Base-by-base conservation (phyloP, 202 grass and related monocot genomes). In the Elaeis oleifera region DNA sequence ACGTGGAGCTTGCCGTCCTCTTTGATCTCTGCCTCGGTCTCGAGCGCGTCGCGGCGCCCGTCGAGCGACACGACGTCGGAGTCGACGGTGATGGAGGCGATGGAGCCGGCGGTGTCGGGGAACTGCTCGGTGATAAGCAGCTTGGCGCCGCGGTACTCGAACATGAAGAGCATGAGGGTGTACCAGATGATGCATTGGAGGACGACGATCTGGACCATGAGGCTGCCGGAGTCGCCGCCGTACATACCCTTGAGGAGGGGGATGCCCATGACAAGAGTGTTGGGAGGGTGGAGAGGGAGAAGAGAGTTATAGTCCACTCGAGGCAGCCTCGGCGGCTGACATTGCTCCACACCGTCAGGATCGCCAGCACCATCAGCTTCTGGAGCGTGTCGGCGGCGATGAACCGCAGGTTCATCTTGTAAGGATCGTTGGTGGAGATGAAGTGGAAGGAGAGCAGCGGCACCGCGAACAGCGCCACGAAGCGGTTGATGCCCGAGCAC, bases 151-250 rank as follows among this genome's bases (percentile, higher is more conserved):
- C 53, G 65, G 27, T 69, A 69, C 53, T 69, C 65, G 18, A 69
- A 69, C 27, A 69, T 24, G 65, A 69, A 69, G 26, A 69, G 52
- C 65, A 69, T 69, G 4, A 69, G 65, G 11, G 65, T 69, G 52
- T 69, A 56, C 65, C 65, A 69, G 53, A 69, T 69, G 65, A 69
- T 69, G 18, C 65, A 69, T 51, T 69, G 53, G 27, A 69, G 65
- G n/a, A 69, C 65, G 29, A 69, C 53, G 52, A 69, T 69, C 65
- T 69, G 65, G 17, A 69, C 65, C 65, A 69, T 69, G 29, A 69
- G 65, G 28, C 52, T 56, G 52, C 36, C 51, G 18, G 65, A 69
- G 18, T 22, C 1, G 18, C 36, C 65, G 18, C 65, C 65, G 65
- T 69, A 69, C 65, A 69, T 69, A 17, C 65, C 65, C 17, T 54